Evolutionary conservation across 768 basidiomycete genomes (phyloP).

Genomic region (Pleurotus cornucopiae): DNA sequence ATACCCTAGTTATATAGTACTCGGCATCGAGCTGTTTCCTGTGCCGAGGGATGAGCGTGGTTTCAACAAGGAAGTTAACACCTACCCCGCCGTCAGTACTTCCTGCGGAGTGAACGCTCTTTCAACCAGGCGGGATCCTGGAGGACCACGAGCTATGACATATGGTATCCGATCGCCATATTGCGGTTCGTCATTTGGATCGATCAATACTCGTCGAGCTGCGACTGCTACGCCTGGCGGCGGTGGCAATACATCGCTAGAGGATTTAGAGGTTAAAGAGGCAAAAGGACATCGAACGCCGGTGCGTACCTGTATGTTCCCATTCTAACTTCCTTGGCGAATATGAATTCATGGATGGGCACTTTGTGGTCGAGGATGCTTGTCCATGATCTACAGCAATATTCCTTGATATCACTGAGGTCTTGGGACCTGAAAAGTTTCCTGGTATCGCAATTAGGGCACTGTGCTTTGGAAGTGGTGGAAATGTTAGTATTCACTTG

Average conservation of each 20-base stretch:
- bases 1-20: slow-evolving; percentile 84
- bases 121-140: slow-evolving; percentile 65
- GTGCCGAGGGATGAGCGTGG: slow-evolving; percentile 26
- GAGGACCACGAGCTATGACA: slow-evolving; percentile 68
- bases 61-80: slow-evolving; percentile 1
- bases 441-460: slow-evolving; percentile 34
- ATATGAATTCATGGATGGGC: slow-evolving; percentile 90
- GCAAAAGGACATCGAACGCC: too few species aligned
- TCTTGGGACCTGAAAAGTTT: slow-evolving; percentile 89
- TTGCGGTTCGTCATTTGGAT: slow-evolving; percentile 81
- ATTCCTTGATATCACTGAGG: slow-evolving; percentile 84
- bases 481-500: slow-evolving; percentile 50
- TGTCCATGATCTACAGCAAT: slow-evolving; percentile 80
- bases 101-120: slow-evolving; percentile 72
- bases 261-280: background rate
- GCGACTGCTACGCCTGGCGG: slow-evolving; percentile 93
- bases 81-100: slow-evolving; percentile 59
- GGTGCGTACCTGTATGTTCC: slow-evolving; percentile 80
- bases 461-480: too few species aligned
- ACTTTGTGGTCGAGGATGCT: slow-evolving; percentile 78
- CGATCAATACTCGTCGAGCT: slow-evolving; percentile 64
- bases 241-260: slow-evolving; percentile 77
- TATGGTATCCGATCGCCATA: slow-evolving; percentile 95
- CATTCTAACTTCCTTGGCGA: slow-evolving; percentile 90
- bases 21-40: slow-evolving; percentile 74